Conservation (phyloP, 1,284 basidiomycete species). For the Microbotryum silenes-acaulis region DNA sequence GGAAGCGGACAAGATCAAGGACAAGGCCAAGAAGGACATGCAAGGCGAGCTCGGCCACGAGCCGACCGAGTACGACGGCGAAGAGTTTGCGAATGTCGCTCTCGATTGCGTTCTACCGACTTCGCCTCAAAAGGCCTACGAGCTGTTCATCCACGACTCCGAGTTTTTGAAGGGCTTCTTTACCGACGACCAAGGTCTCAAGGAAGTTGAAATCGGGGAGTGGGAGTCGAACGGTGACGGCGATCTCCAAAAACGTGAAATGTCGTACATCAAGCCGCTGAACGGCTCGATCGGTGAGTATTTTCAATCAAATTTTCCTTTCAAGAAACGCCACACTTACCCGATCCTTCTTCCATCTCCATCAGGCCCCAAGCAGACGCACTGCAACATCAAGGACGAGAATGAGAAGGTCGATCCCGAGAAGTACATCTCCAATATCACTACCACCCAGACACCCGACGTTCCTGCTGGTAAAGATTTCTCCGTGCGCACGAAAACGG, state of each 20-base stretch:
- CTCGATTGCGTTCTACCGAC: slow-evolving; percentile 55
- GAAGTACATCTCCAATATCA: slow-evolving; percentile 68
- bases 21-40: slow-evolving; percentile 6
- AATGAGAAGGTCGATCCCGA: slow-evolving; percentile 70
- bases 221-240: slow-evolving; percentile 54
- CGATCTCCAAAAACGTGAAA: slow-evolving; percentile 58
- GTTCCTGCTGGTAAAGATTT: slow-evolving; percentile 89
- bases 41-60: slow-evolving; percentile 4
- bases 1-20: slow-evolving; percentile 28
- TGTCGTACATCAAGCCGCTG: slow-evolving; percentile 93
- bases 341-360: slow-evolving; percentile 1
- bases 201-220: slow-evolving; percentile 75
- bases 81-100: slow-evolving; percentile 25
- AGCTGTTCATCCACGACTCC: slow-evolving; percentile 79
- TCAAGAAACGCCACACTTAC: background rate
- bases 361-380: slow-evolving; percentile 80
- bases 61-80: slow-evolving; percentile 19
- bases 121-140: slow-evolving; percentile 87
- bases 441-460: slow-evolving; percentile 85
- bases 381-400: slow-evolving; percentile 84
- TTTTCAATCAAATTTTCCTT: background rate
- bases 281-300: slow-evolving; percentile 55
- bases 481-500: slow-evolving; percentile 83
- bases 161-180: slow-evolving; percentile 92
- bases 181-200: slow-evolving; percentile 66